Conservation (phyloP, 73 alveolate species). For the Effrenium voratum region DNA sequence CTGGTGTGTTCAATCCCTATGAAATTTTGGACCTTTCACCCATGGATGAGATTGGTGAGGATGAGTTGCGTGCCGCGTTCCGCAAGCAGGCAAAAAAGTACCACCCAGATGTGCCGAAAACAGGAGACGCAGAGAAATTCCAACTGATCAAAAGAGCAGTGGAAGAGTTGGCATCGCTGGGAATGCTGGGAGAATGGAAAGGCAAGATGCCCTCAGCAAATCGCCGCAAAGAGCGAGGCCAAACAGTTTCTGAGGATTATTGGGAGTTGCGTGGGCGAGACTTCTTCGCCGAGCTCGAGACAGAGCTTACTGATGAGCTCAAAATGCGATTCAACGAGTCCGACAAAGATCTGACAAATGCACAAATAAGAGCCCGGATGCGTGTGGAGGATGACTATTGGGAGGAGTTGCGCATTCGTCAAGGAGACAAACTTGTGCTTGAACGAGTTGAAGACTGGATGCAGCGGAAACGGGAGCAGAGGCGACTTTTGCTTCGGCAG, state of each 20-base stretch:
- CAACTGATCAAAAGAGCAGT: constrained; percentile 52
- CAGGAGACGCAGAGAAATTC: constrained; percentile 54
- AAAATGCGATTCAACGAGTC: constrained; percentile 72
- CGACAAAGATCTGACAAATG: constrained; percentile 58
- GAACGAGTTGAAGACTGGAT: constrained; percentile 75
- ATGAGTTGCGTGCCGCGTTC: constrained; percentile 68
- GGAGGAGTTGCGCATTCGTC: constrained; percentile 72
- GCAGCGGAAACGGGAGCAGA: constrained; percentile 45
- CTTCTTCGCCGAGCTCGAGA: constrained; percentile 61
- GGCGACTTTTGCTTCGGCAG: constrained; percentile 20
- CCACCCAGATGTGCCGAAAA: constrained; percentile 73
- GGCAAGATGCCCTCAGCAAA: constrained; percentile 8
- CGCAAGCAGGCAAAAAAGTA: constrained; percentile 58
- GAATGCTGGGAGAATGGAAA: constrained; percentile 73
- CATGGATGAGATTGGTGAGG: constrained; percentile 59
- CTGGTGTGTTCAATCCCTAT: constrained; percentile 73
- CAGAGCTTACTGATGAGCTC: constrained; percentile 68
- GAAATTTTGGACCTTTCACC: constrained; percentile 63
- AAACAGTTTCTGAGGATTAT: constrained; percentile 62
- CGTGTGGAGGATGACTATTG: constrained; percentile 48
- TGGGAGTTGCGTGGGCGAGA: constrained; percentile 91
- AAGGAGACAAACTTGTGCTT: constrained; percentile 27
- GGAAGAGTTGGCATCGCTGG: constrained; percentile 76
- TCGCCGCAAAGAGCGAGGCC: constrained; percentile 64
- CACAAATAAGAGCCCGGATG: constrained; percentile 24